Evolutionary conservation across 2,329 filamentous ascomycete genomes (phyloP).

Genomic region (Diaporthe capsici): DNA sequence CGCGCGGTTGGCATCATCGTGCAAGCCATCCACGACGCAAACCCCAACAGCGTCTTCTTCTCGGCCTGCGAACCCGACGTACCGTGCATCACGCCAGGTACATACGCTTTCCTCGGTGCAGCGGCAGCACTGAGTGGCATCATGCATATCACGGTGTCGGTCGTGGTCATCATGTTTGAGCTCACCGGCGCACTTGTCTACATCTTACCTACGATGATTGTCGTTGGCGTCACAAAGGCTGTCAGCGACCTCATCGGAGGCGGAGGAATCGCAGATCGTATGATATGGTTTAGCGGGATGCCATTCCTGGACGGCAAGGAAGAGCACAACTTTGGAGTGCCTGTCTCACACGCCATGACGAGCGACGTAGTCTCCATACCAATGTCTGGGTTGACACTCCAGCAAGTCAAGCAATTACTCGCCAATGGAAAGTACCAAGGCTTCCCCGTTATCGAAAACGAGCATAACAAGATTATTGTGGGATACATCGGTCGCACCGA

Average conservation of each 20-base stretch:
- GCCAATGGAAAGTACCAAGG: constrained; percentile 88
- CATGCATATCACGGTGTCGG: constrained; percentile 97
- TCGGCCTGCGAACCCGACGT: constrained; percentile 89
- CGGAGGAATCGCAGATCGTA: constrained; percentile 96
- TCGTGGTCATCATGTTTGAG: constrained; percentile 99
- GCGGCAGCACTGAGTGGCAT: constrained; percentile 93
- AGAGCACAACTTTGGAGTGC: constrained; percentile 95
- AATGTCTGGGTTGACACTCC: constrained; percentile 79
- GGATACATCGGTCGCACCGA: constrained; percentile 96
- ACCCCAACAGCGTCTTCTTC: constrained; percentile 88
- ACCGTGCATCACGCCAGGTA: constrained; percentile 96
- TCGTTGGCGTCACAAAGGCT: constrained; percentile 95
- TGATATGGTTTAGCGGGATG: constrained; percentile 99
- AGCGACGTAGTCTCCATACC: constrained; percentile 81
- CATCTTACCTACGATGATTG: constrained; percentile 98
- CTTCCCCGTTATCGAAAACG: constrained; percentile 89
- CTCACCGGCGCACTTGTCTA: constrained; percentile 97
- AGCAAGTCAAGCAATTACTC: constrained; percentile 83
- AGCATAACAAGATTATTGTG: constrained; percentile 77
- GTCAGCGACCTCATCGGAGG: constrained; percentile 86
- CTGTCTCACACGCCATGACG: constrained; percentile 92
- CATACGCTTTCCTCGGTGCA: constrained; percentile 95
- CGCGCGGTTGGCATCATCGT: constrained; percentile 95
- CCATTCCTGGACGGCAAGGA: constrained; percentile 98
- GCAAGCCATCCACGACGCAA: constrained; percentile 87